phyloP scores from a whole-genome alignment of 116 monocot genomes.

The Zostera marina region DNA sequence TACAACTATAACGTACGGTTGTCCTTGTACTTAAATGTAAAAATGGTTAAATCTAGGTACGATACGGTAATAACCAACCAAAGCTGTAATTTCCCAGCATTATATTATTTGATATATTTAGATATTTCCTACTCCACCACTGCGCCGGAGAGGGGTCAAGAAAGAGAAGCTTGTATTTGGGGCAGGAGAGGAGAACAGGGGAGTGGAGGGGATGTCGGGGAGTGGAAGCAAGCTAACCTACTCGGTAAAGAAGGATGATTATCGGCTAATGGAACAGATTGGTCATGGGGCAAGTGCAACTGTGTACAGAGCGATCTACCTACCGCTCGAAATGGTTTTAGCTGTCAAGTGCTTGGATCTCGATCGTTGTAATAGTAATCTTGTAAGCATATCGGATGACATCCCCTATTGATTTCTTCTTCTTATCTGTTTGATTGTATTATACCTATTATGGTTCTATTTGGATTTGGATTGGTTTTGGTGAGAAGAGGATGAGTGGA shows the following conservation, averaged over 20 bases:
- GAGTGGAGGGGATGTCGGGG: background rate
- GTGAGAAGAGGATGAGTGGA: no score
- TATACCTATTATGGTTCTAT: background rate
- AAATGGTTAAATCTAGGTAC: no score
- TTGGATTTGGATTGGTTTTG: background rate
- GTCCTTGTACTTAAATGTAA: no score
- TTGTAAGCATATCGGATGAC: conserved; percentile 21
- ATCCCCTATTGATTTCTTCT: background rate
- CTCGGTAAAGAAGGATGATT: conserved; percentile 40
- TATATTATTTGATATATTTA: no score
- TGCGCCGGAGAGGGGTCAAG: background rate
- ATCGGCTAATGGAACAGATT: conserved; percentile 69
- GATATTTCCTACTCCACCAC: no score
- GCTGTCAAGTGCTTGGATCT: conserved; percentile 97
- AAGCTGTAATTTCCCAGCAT: no score
- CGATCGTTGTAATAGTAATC: conserved; percentile 91
- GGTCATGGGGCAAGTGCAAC: conserved; percentile 83
- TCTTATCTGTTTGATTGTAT: background rate
- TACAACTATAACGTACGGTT: no score
- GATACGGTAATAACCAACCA: no score
- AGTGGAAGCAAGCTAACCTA: conserved; percentile 18
- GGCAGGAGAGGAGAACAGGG: background rate
- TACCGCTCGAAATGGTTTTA: conserved; percentile 49
- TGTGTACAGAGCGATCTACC: conserved; percentile 67
- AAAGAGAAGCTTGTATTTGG: background rate